Evolutionary conservation across 2,329 filamentous ascomycete genomes (phyloP).

Genomic region (Aspergillus luchuensis): DNA sequence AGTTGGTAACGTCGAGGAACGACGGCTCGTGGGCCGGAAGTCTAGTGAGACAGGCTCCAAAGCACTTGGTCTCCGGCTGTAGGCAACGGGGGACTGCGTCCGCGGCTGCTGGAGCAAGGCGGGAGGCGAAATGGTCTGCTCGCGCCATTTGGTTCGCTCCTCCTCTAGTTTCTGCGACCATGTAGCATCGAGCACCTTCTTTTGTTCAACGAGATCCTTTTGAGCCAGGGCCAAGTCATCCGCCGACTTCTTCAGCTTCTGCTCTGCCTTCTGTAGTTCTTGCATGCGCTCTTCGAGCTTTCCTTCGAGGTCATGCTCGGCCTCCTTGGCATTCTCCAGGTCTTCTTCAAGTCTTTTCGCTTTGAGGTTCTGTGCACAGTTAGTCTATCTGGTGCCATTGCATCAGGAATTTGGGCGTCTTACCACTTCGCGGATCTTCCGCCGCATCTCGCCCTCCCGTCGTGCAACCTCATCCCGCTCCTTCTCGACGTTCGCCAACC

Average conservation of each 20-base stretch:
- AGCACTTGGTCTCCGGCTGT: constrained; percentile 42
- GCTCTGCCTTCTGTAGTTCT: constrained; percentile 53
- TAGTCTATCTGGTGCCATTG: background rate
- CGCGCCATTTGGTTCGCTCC: constrained; percentile 62
- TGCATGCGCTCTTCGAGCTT: constrained; percentile 66
- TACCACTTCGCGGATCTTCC: constrained; percentile 85
- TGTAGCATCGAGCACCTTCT: constrained; percentile 59
- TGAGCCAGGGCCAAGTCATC: constrained; percentile 62
- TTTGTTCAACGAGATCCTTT: constrained; percentile 60
- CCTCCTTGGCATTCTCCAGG: constrained; percentile 64
- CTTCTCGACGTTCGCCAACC: constrained; percentile 77
- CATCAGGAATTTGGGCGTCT: constrained; percentile 34
- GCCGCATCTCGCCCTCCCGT: constrained; percentile 82
- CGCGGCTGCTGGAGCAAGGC: constrained; percentile 40
- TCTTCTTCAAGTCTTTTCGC: constrained; percentile 76
- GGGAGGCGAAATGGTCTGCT: constrained; percentile 44
- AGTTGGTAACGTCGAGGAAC: constrained; percentile 42
- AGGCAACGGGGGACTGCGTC: constrained; percentile 46
- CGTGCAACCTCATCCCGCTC: constrained; percentile 84
- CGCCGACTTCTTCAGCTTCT: constrained; percentile 54
- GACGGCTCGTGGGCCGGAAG: constrained; percentile 43
- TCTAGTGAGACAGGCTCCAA: constrained; percentile 44
- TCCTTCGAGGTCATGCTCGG: constrained; percentile 49
- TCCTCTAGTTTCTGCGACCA: constrained; percentile 64
- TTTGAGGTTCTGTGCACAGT: constrained; percentile 59